Evolutionary conservation across 2,329 filamentous ascomycete species (phyloP), one percentile per base, ranked within the genome.

Genomic region (Periconia sp.): DNA sequence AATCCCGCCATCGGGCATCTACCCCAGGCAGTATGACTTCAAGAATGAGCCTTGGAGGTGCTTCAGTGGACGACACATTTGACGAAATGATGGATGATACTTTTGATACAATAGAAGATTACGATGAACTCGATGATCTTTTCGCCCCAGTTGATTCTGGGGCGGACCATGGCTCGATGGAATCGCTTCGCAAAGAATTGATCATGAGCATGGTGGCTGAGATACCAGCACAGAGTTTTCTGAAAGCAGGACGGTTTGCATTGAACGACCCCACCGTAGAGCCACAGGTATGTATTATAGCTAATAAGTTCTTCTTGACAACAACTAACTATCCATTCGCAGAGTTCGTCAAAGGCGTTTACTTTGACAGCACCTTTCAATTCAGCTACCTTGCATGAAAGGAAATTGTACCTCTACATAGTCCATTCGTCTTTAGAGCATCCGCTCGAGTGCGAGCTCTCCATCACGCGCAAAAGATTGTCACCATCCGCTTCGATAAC

Each of bases 1-100:
- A 73, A 33, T 71, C 75, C 17, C 76, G 75, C 45, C 74, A 82
- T 53, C 79, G 83, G 61, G 80, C 77, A n/a, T 86, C 84, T 10
- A 80, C 84, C 1, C 82, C 81, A 20, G 82, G 81, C 35, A 74
- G 72, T 44, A 64, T 75, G 41, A 63, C 65, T 23, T 74, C 73
- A 19, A 64, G 73, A 35, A 65, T 74, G 59, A 76, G 74, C 49
- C 51, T 76, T 10, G 69, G 70, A 11, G 70, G 61, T 15, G 64
- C 61, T 14, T 74, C 72, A 19, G 64, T 74, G 17, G 71, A 74
- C 45, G 73, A 75, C 33, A 71, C 69, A 5, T 49, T 74, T 13
- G 68, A 74, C 41, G 70, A 75, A 47, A 66, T 65, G 11, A 70
- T 74, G 66, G 68, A 72, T 37, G 72, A 74, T 37, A 72, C 69